Base-by-base conservation (phyloP, 2,329 filamentous ascomycete species). In the Geosmithia morbida region DNA sequence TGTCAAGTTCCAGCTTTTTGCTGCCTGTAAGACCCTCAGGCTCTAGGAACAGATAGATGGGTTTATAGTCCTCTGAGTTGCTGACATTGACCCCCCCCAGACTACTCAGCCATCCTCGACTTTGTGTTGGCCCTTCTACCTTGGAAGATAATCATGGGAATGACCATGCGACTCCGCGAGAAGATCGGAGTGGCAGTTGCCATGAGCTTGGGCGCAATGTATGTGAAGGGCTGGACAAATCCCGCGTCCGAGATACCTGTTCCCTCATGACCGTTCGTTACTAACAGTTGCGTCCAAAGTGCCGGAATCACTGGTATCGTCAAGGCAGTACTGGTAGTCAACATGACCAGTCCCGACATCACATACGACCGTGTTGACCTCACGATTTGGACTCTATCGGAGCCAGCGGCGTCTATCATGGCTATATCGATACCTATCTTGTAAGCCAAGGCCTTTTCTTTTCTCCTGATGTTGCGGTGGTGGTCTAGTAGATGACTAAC, bases 371-470 rank as follows among this genome's bases (percentile, higher is more conserved):
- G 61, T 6, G 55, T 62, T 13, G 61, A 64, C 47, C 50, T 64
- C 4, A 62, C 59, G 0, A 64, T 64, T 5, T 64, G 61, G 61
- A 62, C 60, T 1, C 33, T 64, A 33, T 54, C 59, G 1, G 61
- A 64, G 37, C 61, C 61, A 4, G 60, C 61, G 1, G 60, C 56
- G 1, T 62, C 61, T 0, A 64, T 64, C 46, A 64, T 64, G 61
- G 61, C 61, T 8, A 53, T 62, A 1, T 63, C 54, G 1, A 59
- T 63, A 19, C 61, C 61, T 1, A 53, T 63, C 2, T 41, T 64
- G 60, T 63, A 51, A 50, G 61, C 54, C 7, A n/a, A 2, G 4
- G 18, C 3, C 1, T 1, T 43, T 26, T 43, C 17, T 14, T 18
- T 17, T 29, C 20, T 17, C 16, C 11, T 43, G 22, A 8, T 26